Evolutionary conservation across 2,329 filamentous ascomycete genomes (phyloP).

Genomic region (Plectosphaerella cucumerina): DNA sequence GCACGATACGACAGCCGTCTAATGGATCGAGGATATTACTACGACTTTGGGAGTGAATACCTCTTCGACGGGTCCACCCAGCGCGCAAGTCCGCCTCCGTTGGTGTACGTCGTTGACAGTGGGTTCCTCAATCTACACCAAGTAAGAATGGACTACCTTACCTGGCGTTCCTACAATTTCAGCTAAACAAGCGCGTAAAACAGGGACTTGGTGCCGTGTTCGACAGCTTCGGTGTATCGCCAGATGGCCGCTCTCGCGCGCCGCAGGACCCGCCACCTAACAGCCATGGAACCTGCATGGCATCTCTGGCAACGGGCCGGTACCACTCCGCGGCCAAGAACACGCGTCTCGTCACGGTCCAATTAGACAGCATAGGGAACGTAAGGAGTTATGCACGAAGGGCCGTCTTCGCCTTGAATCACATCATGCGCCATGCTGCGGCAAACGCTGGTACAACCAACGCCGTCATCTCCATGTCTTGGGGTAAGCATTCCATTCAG

Average conservation of each 20-base stretch:
- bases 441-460: not conserved
- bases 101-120: not conserved
- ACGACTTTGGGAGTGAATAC: not conserved
- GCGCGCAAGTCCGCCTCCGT: not conserved
- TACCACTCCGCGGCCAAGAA: not conserved
- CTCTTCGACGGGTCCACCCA: not conserved
- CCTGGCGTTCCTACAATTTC: too few relatives aligned
- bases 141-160: not conserved
- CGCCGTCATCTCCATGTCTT: not conserved
- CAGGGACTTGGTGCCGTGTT: too few relatives aligned
- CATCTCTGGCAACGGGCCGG: not conserved
- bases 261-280: not conserved
- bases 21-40: not conserved
- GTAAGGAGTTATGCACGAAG: not conserved
- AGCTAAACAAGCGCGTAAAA: too few relatives aligned
- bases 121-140: not conserved
- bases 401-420: not conserved
- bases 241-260: too few relatives aligned
- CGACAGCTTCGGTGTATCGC: too few relatives aligned
- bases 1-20: not conserved
- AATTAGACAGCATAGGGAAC: not conserved
- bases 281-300: not conserved
- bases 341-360: not conserved
- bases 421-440: not conserved
- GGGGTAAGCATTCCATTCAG: not conserved